These are phyloP conservation scores for Barnettozyma sp. DNA, from an alignment of 805 yeast genomes.

Conservation along the genomic window DNA sequence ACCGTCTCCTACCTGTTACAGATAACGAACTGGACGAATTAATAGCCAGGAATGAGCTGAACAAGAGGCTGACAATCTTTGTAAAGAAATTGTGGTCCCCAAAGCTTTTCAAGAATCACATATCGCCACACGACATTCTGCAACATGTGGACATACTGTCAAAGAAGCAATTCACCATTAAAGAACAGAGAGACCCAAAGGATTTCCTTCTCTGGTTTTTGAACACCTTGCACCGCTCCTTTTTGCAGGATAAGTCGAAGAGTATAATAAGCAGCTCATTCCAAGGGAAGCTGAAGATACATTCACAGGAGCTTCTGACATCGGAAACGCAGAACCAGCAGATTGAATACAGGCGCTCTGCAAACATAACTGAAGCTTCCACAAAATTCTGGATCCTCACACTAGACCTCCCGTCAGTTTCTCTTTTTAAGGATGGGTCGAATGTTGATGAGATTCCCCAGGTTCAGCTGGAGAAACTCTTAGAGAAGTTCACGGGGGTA, in stretches of 20 bases:
- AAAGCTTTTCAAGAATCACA: slow-evolving; percentile 48
- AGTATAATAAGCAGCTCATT: slow-evolving; percentile 32
- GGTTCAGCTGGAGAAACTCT: slow-evolving; percentile 35
- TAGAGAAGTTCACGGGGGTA: slow-evolving; percentile 35
- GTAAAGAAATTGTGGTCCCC: slow-evolving; percentile 61
- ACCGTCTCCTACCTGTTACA: slow-evolving; percentile 32
- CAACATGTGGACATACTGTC: slow-evolving; percentile 41
- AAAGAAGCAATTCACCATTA: slow-evolving; percentile 35
- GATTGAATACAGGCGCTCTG: slow-evolving; percentile 10
- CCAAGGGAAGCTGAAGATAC: slow-evolving; percentile 46
- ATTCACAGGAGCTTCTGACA: slow-evolving; percentile 23
- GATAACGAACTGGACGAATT: slow-evolving; percentile 10
- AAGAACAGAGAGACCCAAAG: slow-evolving; percentile 44
- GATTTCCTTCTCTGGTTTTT: slow-evolving; percentile 54
- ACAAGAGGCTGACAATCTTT: slow-evolving; percentile 37
- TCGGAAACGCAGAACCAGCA: slow-evolving; percentile 20
- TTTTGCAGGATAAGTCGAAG: slow-evolving; percentile 12
- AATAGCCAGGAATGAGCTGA: slow-evolving; percentile 28
- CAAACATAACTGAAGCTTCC: slow-evolving; percentile 6
- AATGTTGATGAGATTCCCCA: slow-evolving; percentile 46
- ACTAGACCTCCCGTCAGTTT: slow-evolving; percentile 51
- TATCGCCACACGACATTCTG: slow-evolving; percentile 62
- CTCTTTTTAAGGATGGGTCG: slow-evolving; percentile 46
- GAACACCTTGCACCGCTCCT: slow-evolving; percentile 35
- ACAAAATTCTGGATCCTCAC: slow-evolving; percentile 47